Evolutionary conservation across 257 asterid genomes (phyloP), one percentile per base, ranked within the genome.

Genomic region (Petunia secreta): DNA sequence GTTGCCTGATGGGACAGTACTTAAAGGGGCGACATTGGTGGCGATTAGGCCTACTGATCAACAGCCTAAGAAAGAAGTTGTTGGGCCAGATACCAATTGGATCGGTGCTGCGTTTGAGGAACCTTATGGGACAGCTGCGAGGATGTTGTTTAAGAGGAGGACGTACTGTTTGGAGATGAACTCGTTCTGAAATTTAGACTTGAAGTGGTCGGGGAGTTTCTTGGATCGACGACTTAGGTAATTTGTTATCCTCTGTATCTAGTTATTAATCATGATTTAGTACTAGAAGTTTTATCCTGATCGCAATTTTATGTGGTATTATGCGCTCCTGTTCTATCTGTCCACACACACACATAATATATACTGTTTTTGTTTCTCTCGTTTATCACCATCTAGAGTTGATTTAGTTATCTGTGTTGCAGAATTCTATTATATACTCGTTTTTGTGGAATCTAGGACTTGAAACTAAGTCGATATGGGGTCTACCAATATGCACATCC

Each of bases 111-210:
- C 92, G 38, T 94, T 94, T 84, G 97, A 92, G 80, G 97, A 91
- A 85, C 97, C 98, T 1, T 94, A 71, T 60, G 87, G 90, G 71
- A 84, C 91, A 43, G 98, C 98, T 79, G 95, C 92, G 0, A 94
- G 91, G 91, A 91, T 92, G 97, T 79, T 94, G 93, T 87, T 89
- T 74, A 94, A 88, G 90, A 81, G 97, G 88, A 92, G 97, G 89
- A 92, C 98, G 25, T 92, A 92, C 69, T 94, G 97, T 85, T 84
- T 94, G 83, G 98, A 94, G 85, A 94, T 94, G 97, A 94, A 94
- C 92, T 91, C 98, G 2, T 94, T 94, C 82, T 94, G 89, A 90
- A 66, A 25, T 11, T 46, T 63, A 75, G 69, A 60, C 11, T 63
- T 54, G 9, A 65, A 77, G 59, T 59, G 43, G 13, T 53, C 10